Conservation (phyloP, 345 rosid species). For the Eutrema japonicum region DNA sequence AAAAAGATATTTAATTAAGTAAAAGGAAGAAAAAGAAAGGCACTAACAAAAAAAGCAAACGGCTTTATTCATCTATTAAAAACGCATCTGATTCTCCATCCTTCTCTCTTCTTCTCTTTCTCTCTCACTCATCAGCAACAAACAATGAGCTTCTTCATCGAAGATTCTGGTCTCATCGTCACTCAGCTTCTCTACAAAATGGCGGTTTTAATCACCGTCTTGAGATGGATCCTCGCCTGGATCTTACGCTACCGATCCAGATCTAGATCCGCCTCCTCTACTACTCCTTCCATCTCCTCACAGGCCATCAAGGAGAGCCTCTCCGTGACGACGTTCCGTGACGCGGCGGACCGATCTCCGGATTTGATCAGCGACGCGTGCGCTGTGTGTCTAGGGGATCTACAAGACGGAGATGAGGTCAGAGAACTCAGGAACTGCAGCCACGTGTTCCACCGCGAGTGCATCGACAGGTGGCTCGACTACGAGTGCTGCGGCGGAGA, state of each 20-base stretch:
- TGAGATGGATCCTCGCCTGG: slow-evolving; percentile 77
- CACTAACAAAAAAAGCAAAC: slow-evolving; percentile 8
- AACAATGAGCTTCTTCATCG: slow-evolving; percentile 66
- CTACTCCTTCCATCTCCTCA: slow-evolving; percentile 46
- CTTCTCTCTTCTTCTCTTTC: slow-evolving; percentile 9
- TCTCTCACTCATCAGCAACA: background rate
- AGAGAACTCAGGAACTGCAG: slow-evolving; percentile 81
- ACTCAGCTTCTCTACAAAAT: slow-evolving; percentile 74
- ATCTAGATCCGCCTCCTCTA: slow-evolving; percentile 31
- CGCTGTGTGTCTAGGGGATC: slow-evolving; percentile 74
- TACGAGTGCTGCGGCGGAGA: slow-evolving; percentile 57
- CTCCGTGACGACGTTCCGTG: slow-evolving; percentile 61
- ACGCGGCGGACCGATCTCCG: slow-evolving; percentile 50
- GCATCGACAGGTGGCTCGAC: slow-evolving; percentile 89
- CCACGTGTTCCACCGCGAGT: slow-evolving; percentile 89
- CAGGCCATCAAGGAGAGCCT: slow-evolving; percentile 62
- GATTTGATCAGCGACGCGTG: slow-evolving; percentile 56
- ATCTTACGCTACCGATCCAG: slow-evolving; percentile 55
- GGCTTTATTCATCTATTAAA: slow-evolving; percentile 38
- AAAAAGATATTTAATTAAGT: too few relatives aligned
- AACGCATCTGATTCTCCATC: slow-evolving; percentile 38
- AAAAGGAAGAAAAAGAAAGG: background rate
- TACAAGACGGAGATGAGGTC: slow-evolving; percentile 63
- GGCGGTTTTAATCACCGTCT: slow-evolving; percentile 65
- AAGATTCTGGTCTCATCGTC: slow-evolving; percentile 60